These are phyloP conservation scores for Symbiodinium natans DNA, from an alignment of 73 alveolate species.

Conservation along the genomic window DNA sequence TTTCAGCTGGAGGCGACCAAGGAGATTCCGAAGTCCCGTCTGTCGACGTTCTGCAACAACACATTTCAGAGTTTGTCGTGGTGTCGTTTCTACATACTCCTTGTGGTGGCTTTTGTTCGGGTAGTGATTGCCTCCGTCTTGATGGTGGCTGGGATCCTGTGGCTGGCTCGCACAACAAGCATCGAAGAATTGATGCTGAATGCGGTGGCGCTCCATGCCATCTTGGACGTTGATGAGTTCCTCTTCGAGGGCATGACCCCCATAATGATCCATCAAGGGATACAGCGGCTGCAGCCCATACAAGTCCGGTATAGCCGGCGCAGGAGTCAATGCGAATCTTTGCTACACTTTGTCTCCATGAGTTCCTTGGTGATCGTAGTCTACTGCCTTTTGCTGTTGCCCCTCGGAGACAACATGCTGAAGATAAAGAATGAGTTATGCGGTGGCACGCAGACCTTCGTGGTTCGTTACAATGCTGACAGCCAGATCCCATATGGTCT, in stretches of 20 bases:
- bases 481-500: background rate
- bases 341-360: background rate
- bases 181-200: background rate
- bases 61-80: background rate
- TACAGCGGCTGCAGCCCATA: background rate
- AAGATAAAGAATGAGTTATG: background rate
- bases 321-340: background rate
- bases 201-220: background rate
- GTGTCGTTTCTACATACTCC: background rate
- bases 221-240: background rate
- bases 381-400: background rate
- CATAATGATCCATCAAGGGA: background rate
- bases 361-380: background rate
- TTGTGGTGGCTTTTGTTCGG: background rate
- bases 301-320: background rate
- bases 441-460: background rate
- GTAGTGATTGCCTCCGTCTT: background rate
- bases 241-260: background rate
- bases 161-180: background rate
- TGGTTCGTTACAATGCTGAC: background rate
- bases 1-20: background rate
- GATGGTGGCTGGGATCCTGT: background rate
- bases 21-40: background rate
- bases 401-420: background rate
- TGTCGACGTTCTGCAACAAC: background rate